Base-by-base conservation (phyloP, 2,329 filamentous ascomycete genomes). In the Colletotrichum siamense region DNA sequence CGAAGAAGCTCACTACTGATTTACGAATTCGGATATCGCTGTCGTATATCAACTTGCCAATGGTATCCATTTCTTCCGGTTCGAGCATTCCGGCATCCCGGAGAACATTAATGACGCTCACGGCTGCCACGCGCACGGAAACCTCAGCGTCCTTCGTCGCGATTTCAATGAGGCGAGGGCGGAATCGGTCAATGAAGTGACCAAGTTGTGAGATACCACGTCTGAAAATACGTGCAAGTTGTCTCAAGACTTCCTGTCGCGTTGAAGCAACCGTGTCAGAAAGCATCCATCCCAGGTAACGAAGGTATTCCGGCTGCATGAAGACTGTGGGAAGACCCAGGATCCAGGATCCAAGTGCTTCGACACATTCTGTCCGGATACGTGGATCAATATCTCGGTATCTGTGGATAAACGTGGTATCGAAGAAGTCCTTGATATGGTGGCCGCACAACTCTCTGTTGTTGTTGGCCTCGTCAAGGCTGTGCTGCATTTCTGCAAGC, bases 241-340 rank as follows among this genome's bases (percentile, higher is more conserved):
- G 96, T 81, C 93, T 95, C 57, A 99, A 86, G 4, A 98, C 95
- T 83, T 98, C 96, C n/a, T 94, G 90, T 70, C 97, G 92, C 26
- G 95, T 96, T 10, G 92, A 87, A 1, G 93, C 89, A 76, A 93
- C 90, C 5, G 93, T 90, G 82, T 99, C 97, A 6, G 96, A 98
- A 34, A 99, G 89, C 82, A 98, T 93, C 97, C 97, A 99, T 69
- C 97, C 97, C 8, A 99, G 89, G 81, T 99, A 99, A 77, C 97
- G 93, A 67, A 99, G 88, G 85, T 98, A 98, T 79, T 94, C 91
- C 3, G 95, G 95, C 79, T 98, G 95, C 84, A 98, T 95, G 85
- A 98, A 99, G 62, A 95, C 91, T 63, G 95, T 95, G 3, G 96
- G 95, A 68, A 98, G 92, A 13, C 91, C 91, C 82, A 93, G 91